Base-by-base conservation (phyloP, 768 basidiomycete species). In the Tylopilus subfusipes region DNA sequence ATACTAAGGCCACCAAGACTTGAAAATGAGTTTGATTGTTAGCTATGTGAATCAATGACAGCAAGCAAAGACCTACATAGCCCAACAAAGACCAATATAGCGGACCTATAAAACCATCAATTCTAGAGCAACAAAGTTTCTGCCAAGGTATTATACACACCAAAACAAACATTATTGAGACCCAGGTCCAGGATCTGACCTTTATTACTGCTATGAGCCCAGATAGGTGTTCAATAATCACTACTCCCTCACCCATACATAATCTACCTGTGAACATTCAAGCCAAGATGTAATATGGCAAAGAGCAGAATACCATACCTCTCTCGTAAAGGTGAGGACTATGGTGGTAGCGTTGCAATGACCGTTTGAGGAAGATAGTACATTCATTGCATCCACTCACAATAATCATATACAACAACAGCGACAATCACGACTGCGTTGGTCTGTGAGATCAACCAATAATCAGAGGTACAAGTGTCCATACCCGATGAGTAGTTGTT, bases 181-280 rank as follows among this genome's bases (percentile, higher is more conserved):
- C 51, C 51, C 55, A 43, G 29, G 55, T 47, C 60, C 60, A 62
- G 1, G 30, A 19, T 38, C 8, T 43, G 5, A 29, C 13, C 59
- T 61, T 19, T 29, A 1, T 2, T 0, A 14, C 3, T 10, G 9
- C 53, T 10, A 53, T 18, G 1, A 9, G n/a, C 14, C 8, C 2
- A 0, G 12, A 33, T 19, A 8, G 5, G 2, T 8, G 19, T n/a
- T 18, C 9, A 1, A 18, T 30, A 8, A 14, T 13, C 11, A 11
- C 7, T 48, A 12, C 5, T 34, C 24, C 34, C 59, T 36, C 2
- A 63, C 61, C 62, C 62, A 63, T 21, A 63, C 31, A 43, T 59
- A 63, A 1, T 59, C 50, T 49, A 63, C 13, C 62, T 63, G 42
- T 27, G 14, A 6, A n/a, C 12, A 2, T 33, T 14, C 16, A 13